Evolutionary conservation across 225 moss, liverwort and hornwort species (phyloP), one percentile per base, ranked within the genome.

Genomic region (Ulota crispa): DNA sequence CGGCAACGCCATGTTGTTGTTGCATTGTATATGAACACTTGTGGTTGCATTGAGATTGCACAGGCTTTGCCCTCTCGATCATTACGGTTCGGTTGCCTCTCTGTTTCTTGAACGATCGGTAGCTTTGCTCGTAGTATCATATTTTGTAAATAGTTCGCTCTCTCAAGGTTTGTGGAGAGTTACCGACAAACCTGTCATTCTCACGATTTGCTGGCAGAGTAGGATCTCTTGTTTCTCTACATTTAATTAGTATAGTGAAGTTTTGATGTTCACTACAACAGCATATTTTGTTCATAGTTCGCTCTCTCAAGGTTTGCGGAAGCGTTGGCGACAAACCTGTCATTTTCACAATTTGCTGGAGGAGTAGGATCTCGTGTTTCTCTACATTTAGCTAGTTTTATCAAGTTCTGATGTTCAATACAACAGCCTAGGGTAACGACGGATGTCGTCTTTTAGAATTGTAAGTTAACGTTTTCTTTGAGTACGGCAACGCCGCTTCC

Each of bases 81-180:
- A 23, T 23, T 30, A 59, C 72, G 75, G 75, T 79, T 79, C 0
- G 74, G 64, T 82, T 37, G 61, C 53, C 21, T 39, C 56, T 30
- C 26, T 42, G 16, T 28, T 4, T 11, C 36, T 36, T 57, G 70
- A 11, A 62, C 3, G 26, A 32, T 31, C 27, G 50, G 27, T 18
- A 41, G 3, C 4, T 47, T 70, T 32, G 18, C 6, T 66, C 12
- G 5, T 20, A 4, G 69, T 43, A 31, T 19, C 57, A n/a, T n/a
- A 57, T 4, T n/a, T 57, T 9, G 55, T n/a, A 65, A 54, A 4
- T 26, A 54, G 37, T 67, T 37, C 20, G 31, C 34, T 64, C 24
- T n/a, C 14, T 34, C 9, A 12, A 37, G 10, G 54, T 66, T 78
- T 37, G 28, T 9, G 9, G 28, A 36, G 55, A 27, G 14, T 23